Conservation (phyloP, 2,329 filamentous ascomycete species). For the Ceratocystis cacaofunesta region DNA sequence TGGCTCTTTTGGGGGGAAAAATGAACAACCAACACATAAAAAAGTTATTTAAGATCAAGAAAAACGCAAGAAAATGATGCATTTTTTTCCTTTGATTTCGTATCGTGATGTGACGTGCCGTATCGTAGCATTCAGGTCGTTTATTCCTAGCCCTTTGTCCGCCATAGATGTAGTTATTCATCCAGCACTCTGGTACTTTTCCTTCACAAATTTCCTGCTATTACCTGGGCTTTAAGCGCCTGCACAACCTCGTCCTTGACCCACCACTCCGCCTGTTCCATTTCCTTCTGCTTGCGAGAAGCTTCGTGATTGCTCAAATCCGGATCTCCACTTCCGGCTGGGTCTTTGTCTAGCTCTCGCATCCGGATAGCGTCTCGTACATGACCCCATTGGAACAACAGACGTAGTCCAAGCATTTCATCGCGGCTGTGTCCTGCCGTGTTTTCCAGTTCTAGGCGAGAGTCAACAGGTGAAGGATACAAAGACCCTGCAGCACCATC, state of each 20-base stretch:
- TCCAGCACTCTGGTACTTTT: not conserved
- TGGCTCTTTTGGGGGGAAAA: not conserved
- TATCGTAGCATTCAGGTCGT: not conserved
- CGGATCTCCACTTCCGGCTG: conserved; percentile 20
- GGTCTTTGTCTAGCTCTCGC: conserved; percentile 16
- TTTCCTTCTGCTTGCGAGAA: conserved; percentile 17
- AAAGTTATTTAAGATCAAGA: conserved; percentile 11
- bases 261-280: conserved; percentile 34
- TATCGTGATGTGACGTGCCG: not conserved
- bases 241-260: conserved; percentile 41
- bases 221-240: conserved; percentile 37
- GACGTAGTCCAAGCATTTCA: conserved; percentile 32
- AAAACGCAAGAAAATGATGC: conserved; percentile 1
- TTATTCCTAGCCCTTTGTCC: not conserved
- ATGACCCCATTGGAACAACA: conserved; percentile 41
- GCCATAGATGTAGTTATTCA: not conserved
- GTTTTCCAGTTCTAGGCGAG: conserved; percentile 49
- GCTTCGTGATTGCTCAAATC: conserved; percentile 20
- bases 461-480: conserved; percentile 42
- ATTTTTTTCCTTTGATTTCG: not conserved
- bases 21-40: conserved; percentile 9
- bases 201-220: not conserved
- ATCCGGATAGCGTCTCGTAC: not conserved
- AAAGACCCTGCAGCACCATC: conserved; percentile 28
- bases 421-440: conserved; percentile 29